These are phyloP conservation scores for Saxophila tyrrhenica DNA, from an alignment of 495 filamentous ascomycete species.

Conservation along the genomic window DNA sequence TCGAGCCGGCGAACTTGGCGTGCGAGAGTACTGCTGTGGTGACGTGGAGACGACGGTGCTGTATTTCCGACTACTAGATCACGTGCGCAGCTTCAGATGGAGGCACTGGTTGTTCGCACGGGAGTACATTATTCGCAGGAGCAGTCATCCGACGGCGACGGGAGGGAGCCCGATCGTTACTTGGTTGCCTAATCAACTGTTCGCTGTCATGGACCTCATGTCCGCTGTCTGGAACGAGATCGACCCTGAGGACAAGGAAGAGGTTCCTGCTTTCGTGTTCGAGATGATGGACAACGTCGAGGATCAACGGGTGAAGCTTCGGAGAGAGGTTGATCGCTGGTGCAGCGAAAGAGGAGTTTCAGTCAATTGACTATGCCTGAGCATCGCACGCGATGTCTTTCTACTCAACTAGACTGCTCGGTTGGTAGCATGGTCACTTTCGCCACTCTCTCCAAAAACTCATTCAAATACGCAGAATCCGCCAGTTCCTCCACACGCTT, in stretches of 20 bases:
- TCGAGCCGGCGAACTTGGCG: constrained; percentile 41
- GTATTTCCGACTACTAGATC: constrained; percentile 63
- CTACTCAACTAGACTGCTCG: background rate
- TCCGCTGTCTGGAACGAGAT: constrained; percentile 32
- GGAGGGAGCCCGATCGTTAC: constrained; percentile 87
- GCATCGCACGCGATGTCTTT: background rate
- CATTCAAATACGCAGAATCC: background rate
- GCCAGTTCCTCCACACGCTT: background rate
- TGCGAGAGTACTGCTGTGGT: constrained; percentile 52
- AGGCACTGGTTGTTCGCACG: constrained; percentile 90
- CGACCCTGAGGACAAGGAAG: constrained; percentile 21
- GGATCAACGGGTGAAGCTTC: constrained; percentile 57
- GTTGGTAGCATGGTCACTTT: background rate
- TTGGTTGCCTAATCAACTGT: constrained; percentile 80
- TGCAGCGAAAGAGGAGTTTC: constrained; percentile 51
- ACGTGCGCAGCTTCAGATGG: constrained; percentile 87
- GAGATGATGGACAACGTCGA: constrained; percentile 63
- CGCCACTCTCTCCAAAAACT: background rate
- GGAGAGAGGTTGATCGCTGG: constrained; percentile 69
- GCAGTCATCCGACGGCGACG: constrained; percentile 73
- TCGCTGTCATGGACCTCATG: constrained; percentile 68
- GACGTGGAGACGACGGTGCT: constrained; percentile 44
- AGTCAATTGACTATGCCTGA: background rate
- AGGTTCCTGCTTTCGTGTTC: constrained; percentile 24
- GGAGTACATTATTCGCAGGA: constrained; percentile 83